Percentiles rank a stretch among this genome's conserved stretches.
Conservation (phyloP, 768 basidiomycete species). For the Amyloporia xantha region DNA sequence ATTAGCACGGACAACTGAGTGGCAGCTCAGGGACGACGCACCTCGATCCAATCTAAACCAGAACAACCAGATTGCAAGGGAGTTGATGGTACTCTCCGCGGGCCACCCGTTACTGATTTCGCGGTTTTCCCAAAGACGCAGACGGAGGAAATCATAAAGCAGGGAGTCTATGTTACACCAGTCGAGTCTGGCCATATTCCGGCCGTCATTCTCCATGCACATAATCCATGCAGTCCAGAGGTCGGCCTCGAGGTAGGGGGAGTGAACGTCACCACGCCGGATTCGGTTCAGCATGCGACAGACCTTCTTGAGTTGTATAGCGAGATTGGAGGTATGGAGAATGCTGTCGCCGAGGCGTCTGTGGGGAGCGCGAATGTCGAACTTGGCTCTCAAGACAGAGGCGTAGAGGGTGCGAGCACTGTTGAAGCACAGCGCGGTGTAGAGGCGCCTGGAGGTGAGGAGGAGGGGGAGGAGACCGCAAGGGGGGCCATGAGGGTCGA, state of each 20-base stretch:
- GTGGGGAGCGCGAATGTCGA: conserved; percentile 45
- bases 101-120: conserved; percentile 48
- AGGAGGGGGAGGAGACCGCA: conserved; percentile 42
- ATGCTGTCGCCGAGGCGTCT: conserved; percentile 42
- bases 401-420: conserved; percentile 39
- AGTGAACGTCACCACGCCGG: conserved; percentile 25
- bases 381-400: conserved; percentile 46
- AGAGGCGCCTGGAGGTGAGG: conserved; percentile 33
- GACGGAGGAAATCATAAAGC: conserved; percentile 37
- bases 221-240: conserved; percentile 49
- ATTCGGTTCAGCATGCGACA: conserved; percentile 26
- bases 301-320: conserved; percentile 34
- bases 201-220: conserved; percentile 62
- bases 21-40: conserved; percentile 19
- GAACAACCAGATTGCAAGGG: conserved; percentile 54
- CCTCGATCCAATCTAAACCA: conserved; percentile 55
- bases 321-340: conserved; percentile 32
- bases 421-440: conserved; percentile 28
- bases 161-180: conserved; percentile 43
- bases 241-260: conserved; percentile 24
- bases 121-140: conserved; percentile 38
- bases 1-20: not conserved
- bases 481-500: conserved; percentile 40
- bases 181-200: conserved; percentile 45
- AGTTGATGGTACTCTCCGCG: conserved; percentile 37